These are phyloP conservation scores for Phytopythium oedochilum DNA, from an alignment of 352 stramenopile species.

Conservation along the genomic window DNA sequence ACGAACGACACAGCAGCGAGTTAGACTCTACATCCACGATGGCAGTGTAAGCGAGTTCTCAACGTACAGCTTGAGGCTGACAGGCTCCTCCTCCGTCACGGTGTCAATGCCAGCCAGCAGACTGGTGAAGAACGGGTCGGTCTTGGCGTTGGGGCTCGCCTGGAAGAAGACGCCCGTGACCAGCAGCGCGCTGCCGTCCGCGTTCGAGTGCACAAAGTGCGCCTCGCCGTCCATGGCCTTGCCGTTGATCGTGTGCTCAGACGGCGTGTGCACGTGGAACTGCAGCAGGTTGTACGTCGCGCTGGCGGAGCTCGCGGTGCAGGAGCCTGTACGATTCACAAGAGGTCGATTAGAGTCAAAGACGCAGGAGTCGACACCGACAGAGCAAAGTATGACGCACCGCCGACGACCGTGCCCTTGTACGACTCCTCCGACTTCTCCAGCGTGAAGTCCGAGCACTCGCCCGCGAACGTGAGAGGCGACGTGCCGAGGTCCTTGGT, in stretches of 20 bases:
- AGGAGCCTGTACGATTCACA: conserved; percentile 7
- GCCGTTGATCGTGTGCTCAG: conserved; percentile 53
- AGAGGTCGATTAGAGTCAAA: neutral
- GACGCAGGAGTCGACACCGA: no score
- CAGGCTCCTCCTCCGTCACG: conserved; percentile 2
- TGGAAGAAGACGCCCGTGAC: conserved; percentile 9
- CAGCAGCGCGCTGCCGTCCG: conserved; percentile 16
- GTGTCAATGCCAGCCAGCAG: conserved; percentile 7
- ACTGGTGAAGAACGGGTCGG: conserved; percentile 6
- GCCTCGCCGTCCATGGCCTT: conserved; percentile 42
- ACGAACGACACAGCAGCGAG: no score
- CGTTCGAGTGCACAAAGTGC: conserved; percentile 54
- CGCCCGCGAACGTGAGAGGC: conserved; percentile 7
- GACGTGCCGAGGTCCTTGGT: conserved; percentile 1
- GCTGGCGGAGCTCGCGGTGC: neutral
- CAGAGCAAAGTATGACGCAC: no score
- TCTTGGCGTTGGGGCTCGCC: conserved; percentile 4
- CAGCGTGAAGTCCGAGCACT: conserved; percentile 7
- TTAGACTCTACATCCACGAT: no score
- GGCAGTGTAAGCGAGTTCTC: no score
- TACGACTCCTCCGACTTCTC: conserved; percentile 7
- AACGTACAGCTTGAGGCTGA: conserved; percentile 7
- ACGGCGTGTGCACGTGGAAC: conserved; percentile 50
- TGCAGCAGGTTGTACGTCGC: conserved; percentile 19
- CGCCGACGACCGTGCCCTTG: conserved; percentile 7